Base-by-base conservation (phyloP, 2,329 filamentous ascomycete genomes). In the Myriosclerotinia scirpicola region DNA sequence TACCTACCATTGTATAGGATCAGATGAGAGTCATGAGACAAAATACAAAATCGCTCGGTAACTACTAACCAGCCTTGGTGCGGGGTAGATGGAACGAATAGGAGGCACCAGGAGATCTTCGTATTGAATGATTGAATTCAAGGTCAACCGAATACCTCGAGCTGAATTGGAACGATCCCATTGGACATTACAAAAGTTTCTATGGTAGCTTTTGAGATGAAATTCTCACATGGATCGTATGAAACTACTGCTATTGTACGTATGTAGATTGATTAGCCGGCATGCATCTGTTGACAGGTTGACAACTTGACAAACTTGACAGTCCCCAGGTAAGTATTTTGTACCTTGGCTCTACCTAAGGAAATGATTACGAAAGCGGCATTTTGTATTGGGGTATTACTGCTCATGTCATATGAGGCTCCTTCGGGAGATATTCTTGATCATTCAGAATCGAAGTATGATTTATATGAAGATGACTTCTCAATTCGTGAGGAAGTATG, bases 11-110 rank as follows among this genome's bases (percentile, higher is more conserved):
- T 50, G 64, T 44, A 48, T 46, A 61, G 46, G 46, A 54, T 61
- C 64, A 54, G 64, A 48, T 61, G 48, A 60, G 55, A 52, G 26
- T 26, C 26, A 26, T 60, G 30, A 34, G 30, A 34, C 30, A 54
- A 48, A 61, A 42, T 36, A 61, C 36, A 44, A n/a, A 15, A 65
- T 42, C 22, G 20, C 52, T 50, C n/a, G 15, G 63, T 34, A 50
- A 26, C 26, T 26, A 26, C 26, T 26, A 26, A 50, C 38, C 42
- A 48, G 40, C 61, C 48, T 58, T 46, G 55, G n/a, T 40, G 64
- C 64, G 64, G 64, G 64, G 55, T 66, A 46, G 46, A 20, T 26
- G 20, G 42, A 48, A 52, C 38, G 20, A 42, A 42, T 53, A 17
- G 38, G 50, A 17, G 38, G 50, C 46, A 46, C 40, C 7, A 36